Percentiles rank a stretch among this genome's conserved stretches.
These are phyloP conservation scores for Apiospora saccharicola DNA, from an alignment of 2,329 filamentous ascomycete species.

Conservation along the genomic window DNA sequence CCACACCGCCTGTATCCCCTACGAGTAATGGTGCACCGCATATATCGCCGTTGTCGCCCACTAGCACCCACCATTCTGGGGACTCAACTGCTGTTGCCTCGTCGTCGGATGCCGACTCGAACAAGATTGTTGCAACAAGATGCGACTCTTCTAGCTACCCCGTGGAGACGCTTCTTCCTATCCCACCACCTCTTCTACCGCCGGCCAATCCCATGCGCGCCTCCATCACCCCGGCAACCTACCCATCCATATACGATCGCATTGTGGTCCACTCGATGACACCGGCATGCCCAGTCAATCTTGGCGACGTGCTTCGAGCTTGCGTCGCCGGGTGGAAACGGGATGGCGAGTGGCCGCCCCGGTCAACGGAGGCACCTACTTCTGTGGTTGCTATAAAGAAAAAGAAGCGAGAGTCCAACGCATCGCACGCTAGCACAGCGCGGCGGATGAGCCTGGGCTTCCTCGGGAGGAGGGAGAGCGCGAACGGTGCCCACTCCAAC, in stretches of 20 bases:
- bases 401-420: conserved; percentile 37
- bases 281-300: conserved; percentile 87
- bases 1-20: conserved; percentile 47
- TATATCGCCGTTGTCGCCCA: conserved; percentile 37
- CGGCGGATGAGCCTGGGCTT: conserved; percentile 58
- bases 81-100: conserved; percentile 49
- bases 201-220: conserved; percentile 77
- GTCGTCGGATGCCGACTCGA: conserved; percentile 50
- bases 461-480: conserved; percentile 47
- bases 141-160: conserved; percentile 52
- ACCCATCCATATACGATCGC: conserved; percentile 88
- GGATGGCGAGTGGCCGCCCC: conserved; percentile 91
- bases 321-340: conserved; percentile 92
- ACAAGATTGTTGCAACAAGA: conserved; percentile 43
- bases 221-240: conserved; percentile 76
- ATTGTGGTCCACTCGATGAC: conserved; percentile 81
- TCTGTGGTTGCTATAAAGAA: conserved; percentile 48
- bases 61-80: conserved; percentile 40
- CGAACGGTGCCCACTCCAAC: conserved; percentile 31
- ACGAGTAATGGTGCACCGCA: conserved; percentile 27
- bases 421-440: conserved; percentile 41
- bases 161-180: conserved; percentile 71
- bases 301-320: conserved; percentile 79
- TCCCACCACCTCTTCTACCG: conserved; percentile 77
- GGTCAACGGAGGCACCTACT: conserved; percentile 54